Conservation (phyloP, 2,329 filamentous ascomycete genomes). For the Scopulariopsis brevicaulis region DNA sequence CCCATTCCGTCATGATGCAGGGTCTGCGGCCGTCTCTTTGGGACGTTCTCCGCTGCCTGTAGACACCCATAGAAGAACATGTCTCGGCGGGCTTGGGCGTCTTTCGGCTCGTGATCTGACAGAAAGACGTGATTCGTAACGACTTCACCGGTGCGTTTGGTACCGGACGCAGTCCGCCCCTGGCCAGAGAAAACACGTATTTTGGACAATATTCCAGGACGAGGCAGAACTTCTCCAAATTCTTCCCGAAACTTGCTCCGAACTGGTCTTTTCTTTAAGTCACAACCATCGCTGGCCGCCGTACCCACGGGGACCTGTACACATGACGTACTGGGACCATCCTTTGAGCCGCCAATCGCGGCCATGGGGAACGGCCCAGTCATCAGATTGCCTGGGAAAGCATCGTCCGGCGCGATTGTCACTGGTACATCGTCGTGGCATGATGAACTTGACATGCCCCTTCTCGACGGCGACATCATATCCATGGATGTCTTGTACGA, state of each 20-base stretch:
- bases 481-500: background rate
- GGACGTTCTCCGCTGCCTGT: background rate
- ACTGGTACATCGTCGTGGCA: background rate
- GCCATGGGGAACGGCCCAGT: background rate
- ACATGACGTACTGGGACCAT: background rate
- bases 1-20: background rate
- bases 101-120: background rate
- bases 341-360: background rate
- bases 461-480: background rate
- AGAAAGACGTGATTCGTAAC: background rate
- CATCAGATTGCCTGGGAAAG: background rate
- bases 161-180: background rate
- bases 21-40: background rate
- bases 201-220: background rate
- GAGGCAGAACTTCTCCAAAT: background rate
- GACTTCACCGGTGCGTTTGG: background rate
- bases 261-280: background rate
- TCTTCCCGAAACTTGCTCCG: background rate
- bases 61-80: background rate
- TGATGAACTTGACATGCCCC: background rate
- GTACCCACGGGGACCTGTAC: background rate
- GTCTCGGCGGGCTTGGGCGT: background rate
- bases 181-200: background rate
- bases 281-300: background rate
- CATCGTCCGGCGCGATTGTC: background rate